phyloP scores from a whole-genome alignment of 2,329 filamentous ascomycete species.

The Ceratocystis harringtonii region DNA sequence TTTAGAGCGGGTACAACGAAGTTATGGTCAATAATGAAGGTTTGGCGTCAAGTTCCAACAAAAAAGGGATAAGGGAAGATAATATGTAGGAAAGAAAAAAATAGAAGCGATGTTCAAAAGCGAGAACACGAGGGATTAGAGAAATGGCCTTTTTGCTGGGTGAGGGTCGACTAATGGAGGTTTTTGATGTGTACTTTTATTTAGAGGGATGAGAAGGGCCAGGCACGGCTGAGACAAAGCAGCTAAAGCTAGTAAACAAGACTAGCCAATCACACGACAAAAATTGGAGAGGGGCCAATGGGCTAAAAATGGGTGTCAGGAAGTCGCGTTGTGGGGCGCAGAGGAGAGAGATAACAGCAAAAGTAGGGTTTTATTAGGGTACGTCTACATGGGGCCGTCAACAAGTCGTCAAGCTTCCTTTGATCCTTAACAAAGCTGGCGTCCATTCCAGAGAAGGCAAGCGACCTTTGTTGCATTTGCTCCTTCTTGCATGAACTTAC shows the following conservation, averaged over 20 bases:
- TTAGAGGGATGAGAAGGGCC: constrained; percentile 12
- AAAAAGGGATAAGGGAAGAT: background rate
- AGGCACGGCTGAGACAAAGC: constrained; percentile 13
- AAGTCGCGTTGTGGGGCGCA: background rate
- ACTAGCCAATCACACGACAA: constrained; percentile 6
- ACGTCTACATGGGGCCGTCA: background rate
- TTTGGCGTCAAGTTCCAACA: background rate
- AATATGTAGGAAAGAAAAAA: background rate
- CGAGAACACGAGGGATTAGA: constrained; percentile 5
- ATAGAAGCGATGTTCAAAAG: background rate
- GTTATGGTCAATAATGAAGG: background rate
- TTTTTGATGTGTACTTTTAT: constrained; percentile 6
- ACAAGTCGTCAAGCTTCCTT: background rate
- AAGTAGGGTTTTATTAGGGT: background rate
- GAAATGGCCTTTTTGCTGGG: background rate
- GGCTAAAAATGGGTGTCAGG: background rate
- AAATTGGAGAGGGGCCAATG: background rate
- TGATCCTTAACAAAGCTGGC: no score
- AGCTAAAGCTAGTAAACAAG: constrained; percentile 13
- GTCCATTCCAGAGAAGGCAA: background rate
- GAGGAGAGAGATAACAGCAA: background rate
- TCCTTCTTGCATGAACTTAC: background rate
- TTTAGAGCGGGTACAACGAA: background rate
- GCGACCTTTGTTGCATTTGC: background rate
- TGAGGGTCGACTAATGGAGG: background rate